Evolutionary conservation across 2,329 filamentous ascomycete species (phyloP).

Genomic region (Phaeosphaeriaceae sp.): DNA sequence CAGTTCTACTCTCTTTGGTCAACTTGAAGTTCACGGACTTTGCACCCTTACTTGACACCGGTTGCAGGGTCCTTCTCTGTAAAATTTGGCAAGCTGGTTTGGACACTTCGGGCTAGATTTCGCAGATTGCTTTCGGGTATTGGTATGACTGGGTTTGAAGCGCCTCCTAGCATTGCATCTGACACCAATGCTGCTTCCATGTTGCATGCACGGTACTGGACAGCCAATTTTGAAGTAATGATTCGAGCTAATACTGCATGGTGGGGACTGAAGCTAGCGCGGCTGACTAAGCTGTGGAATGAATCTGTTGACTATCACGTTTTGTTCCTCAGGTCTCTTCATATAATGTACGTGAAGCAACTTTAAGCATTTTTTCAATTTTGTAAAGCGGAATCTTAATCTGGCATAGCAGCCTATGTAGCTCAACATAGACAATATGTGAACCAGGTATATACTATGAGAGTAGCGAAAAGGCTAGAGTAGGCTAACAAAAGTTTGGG

Average conservation of each 20-base stretch:
- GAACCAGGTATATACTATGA: too few species aligned
- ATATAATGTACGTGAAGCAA: too few species aligned
- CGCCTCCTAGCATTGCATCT: background rate
- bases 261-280: background rate
- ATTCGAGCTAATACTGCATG: background rate
- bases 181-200: too few species aligned
- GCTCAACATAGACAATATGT: too few species aligned
- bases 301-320: too few species aligned
- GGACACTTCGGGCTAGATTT: slow-evolving; percentile 34
- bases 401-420: too few species aligned
- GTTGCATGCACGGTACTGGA: too few species aligned
- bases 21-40: slow-evolving; percentile 43
- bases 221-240: background rate
- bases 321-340: too few species aligned
- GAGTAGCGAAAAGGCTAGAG: too few species aligned
- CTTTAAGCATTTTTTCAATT: too few species aligned
- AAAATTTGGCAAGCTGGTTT: slow-evolving; percentile 34
- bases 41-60: slow-evolving; percentile 46
- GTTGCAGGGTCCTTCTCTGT: slow-evolving; percentile 27
- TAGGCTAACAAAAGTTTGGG: too few species aligned
- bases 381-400: too few species aligned
- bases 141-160: slow-evolving; percentile 15
- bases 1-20: slow-evolving; percentile 18
- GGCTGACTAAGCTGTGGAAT: background rate
- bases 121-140: slow-evolving; percentile 34